Conservation (phyloP, 345 rosid genomes). For the Noccaea caerulescens region DNA sequence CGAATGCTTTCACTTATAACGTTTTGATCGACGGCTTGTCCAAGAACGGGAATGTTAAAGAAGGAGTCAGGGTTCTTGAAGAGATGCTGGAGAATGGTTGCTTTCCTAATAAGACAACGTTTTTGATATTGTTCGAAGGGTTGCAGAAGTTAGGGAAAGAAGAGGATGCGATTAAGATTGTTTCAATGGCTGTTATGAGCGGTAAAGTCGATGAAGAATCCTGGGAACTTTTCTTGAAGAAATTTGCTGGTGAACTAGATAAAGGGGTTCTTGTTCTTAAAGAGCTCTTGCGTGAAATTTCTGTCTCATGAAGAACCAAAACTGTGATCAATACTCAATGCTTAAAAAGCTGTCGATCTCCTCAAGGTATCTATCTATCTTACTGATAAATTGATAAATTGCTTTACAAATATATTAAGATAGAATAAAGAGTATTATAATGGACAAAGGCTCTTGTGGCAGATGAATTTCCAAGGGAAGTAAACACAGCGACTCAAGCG, state of each 20-base stretch:
- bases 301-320: conserved; percentile 26
- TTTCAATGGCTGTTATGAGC: conserved; percentile 55
- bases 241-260: conserved; percentile 50
- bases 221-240: conserved; percentile 62
- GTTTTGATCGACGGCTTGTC: conserved; percentile 74
- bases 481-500: conserved; percentile 6
- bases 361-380: conserved; percentile 2
- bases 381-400: conserved; percentile 14
- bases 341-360: conserved; percentile 4
- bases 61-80: conserved; percentile 66
- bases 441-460: conserved; percentile 15
- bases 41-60: conserved; percentile 65
- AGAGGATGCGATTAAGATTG: conserved; percentile 57
- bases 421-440: not conserved
- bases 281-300: conserved; percentile 41
- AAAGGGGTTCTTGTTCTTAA: conserved; percentile 44
- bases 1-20: conserved; percentile 76
- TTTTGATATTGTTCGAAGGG: conserved; percentile 56
- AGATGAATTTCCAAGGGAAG: conserved; percentile 14
- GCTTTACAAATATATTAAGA: not conserved
- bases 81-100: conserved; percentile 85
- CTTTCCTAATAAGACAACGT: conserved; percentile 61
- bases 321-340: conserved; percentile 6
- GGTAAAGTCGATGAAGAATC: conserved; percentile 55
- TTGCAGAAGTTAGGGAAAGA: conserved; percentile 49